Conservation (phyloP, 192 early-diverging fungal species). For the Piromyces finnis region DNA sequence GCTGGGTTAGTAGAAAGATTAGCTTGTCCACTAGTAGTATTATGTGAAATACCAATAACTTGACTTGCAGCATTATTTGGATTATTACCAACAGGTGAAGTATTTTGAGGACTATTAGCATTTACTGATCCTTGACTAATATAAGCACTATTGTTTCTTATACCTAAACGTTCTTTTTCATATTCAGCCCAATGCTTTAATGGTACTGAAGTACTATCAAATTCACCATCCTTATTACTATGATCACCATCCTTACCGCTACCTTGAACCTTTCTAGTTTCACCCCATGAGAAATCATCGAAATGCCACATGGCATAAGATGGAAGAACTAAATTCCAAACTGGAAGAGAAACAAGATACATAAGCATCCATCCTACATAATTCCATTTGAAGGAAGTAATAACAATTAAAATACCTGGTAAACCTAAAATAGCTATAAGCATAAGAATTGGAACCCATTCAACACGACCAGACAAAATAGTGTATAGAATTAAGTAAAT, state of each 20-base stretch:
- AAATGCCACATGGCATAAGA: slow-evolving; percentile 97
- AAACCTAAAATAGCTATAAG: slow-evolving; percentile 66
- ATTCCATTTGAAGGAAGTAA: slow-evolving; percentile 62
- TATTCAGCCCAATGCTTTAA: slow-evolving; percentile 19
- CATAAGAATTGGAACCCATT: slow-evolving; percentile 45
- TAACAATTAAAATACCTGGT: slow-evolving; percentile 74
- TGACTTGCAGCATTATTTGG: background rate
- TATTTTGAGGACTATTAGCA: too few relatives aligned
- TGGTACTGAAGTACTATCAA: slow-evolving; percentile 16
- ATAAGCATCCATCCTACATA: slow-evolving; percentile 87
- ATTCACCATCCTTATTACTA: slow-evolving; percentile 9
- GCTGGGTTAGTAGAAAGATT: background rate
- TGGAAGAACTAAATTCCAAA: slow-evolving; percentile 51
- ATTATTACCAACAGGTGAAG: too few relatives aligned
- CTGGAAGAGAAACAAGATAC: slow-evolving; percentile 33
- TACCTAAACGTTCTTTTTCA: slow-evolving; percentile 4
- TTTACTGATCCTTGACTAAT: background rate
- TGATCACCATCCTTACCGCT: slow-evolving; percentile 42
- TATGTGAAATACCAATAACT: background rate
- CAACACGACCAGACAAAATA: slow-evolving; percentile 2
- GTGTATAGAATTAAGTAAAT: slow-evolving; percentile 43
- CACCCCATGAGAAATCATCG: slow-evolving; percentile 98
- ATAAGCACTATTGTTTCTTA: background rate
- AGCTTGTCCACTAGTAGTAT: background rate
- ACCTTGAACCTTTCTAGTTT: slow-evolving; percentile 64